Evolutionary conservation across 2,329 filamentous ascomycete species (phyloP).

Genomic region (Talaromyces sp.): DNA sequence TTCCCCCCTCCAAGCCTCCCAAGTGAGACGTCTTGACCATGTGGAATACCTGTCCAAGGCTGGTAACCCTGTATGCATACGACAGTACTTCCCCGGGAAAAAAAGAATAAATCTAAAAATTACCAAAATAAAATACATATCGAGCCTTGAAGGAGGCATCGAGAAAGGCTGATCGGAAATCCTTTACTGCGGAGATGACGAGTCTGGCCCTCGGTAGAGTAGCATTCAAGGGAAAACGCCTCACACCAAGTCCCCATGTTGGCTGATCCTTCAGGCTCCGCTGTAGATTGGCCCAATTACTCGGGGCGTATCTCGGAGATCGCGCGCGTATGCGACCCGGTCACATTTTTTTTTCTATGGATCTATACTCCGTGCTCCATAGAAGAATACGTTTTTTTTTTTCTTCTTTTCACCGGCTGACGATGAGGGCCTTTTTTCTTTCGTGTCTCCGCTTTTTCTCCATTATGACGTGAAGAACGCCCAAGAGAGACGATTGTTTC

Average conservation of each 20-base stretch:
- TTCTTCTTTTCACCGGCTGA: neutral
- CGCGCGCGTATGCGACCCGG: slow-evolving; percentile 5
- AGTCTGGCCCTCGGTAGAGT: neutral
- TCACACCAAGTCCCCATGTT: slow-evolving; percentile 2
- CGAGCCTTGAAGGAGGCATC: too few relatives aligned
- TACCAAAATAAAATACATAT: too few relatives aligned
- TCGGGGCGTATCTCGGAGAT: neutral
- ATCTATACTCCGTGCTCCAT: neutral
- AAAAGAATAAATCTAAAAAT: neutral
- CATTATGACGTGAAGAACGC: neutral
- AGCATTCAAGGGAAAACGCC: slow-evolving; percentile 1
- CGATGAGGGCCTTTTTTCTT: too few relatives aligned
- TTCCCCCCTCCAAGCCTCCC: neutral
- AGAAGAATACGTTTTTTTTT: neutral
- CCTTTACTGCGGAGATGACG: neutral
- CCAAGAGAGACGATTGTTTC: neutral
- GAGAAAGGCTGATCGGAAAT: neutral
- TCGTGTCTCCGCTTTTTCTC: neutral
- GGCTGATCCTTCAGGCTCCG: slow-evolving; percentile 5
- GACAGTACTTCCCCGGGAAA: too few relatives aligned
- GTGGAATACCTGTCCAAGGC: neutral
- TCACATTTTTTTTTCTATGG: slow-evolving; percentile 1
- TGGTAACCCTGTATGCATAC: neutral
- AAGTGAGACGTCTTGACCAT: neutral
- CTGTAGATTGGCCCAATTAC: neutral